Percentiles rank a stretch among this genome's conserved stretches.
Conservation (phyloP, 139 green algal genomes). For the Marvania coccoides region DNA sequence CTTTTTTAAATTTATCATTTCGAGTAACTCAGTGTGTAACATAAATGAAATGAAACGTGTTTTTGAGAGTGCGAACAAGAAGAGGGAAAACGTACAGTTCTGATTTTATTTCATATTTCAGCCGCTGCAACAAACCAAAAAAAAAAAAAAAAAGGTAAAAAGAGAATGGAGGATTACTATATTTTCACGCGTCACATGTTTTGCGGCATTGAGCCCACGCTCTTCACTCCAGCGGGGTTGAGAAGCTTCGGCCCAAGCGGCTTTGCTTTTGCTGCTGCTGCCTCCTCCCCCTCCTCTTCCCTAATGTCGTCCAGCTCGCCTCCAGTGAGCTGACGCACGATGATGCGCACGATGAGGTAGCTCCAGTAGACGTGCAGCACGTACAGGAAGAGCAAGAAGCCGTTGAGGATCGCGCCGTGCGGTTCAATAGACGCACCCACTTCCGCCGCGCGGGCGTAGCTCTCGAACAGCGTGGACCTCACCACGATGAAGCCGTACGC, state of each 20-base stretch:
- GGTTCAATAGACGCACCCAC: slow-evolving; percentile 54
- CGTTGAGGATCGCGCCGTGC: slow-evolving; percentile 75
- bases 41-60: too few species aligned
- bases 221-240: neutral
- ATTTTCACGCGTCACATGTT: neutral
- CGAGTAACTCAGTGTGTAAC: too few species aligned
- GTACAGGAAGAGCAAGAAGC: slow-evolving; percentile 66
- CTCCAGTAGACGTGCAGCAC: slow-evolving; percentile 81
- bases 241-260: neutral
- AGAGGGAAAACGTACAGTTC: too few species aligned
- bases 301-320: slow-evolving; percentile 45
- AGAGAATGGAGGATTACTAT: neutral
- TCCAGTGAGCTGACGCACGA: slow-evolving; percentile 31
- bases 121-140: neutral
- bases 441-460: slow-evolving; percentile 19
- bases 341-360: slow-evolving; percentile 55
- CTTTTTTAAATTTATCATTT: too few species aligned
- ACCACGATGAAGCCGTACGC: slow-evolving; percentile 60
- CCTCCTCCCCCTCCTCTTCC: slow-evolving; percentile 32
- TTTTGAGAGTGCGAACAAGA: too few species aligned
- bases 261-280: neutral
- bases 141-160: neutral
- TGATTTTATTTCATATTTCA: too few species aligned
- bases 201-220: neutral
- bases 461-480: slow-evolving; percentile 34